Evolutionary conservation across 1,284 basidiomycete genomes (phyloP), one percentile per base, ranked within the genome.

Genomic region (Ustilago trichophora): DNA sequence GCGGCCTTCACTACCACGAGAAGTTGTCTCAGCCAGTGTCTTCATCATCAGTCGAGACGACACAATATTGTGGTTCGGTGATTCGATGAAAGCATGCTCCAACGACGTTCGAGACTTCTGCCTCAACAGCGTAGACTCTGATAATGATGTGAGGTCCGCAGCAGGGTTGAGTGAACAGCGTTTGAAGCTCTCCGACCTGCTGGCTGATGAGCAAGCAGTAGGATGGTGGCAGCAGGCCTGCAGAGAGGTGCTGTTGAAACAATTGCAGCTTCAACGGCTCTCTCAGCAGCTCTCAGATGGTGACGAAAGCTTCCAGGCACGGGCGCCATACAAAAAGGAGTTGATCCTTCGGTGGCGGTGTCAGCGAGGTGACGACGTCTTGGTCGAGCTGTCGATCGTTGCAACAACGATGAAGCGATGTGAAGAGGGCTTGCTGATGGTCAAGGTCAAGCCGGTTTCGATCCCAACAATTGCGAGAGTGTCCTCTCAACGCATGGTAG

Each of bases 151-250:
- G n/a, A n/a, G n/a, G n/a, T n/a, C n/a, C n/a, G n/a, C n/a, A n/a
- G n/a, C n/a, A n/a, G n/a, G n/a, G n/a, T n/a, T n/a, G n/a, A n/a
- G n/a, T n/a, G n/a, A n/a, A n/a, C n/a, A n/a, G n/a, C n/a, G n/a
- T n/a, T n/a, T n/a, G n/a, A 44, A n/a, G 2, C 45, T 55, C 8
- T 45, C 58, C 0, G 29, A 46, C 9, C 32, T 55, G 16, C 45
- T 62, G 2, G 46, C 58, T 4, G 51, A 54, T 21, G 35, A 50
- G 2, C 40, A 54, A 22, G 36, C 31, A 3, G 27, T 55, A 3
- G 0, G 15, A 0, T 62, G 40, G 32, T 62, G 58, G 58, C 51
- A 50, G 32, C 25, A 42, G 4, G 35, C 46, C 15, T 50, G 58
- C 25, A 29, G 35, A 3, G 34, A 60, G 10, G 18, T 60, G 3